Evolutionary conservation across 192 early-diverging fungal species (phyloP).

Genomic region (Backusella parvicylindrica): DNA sequence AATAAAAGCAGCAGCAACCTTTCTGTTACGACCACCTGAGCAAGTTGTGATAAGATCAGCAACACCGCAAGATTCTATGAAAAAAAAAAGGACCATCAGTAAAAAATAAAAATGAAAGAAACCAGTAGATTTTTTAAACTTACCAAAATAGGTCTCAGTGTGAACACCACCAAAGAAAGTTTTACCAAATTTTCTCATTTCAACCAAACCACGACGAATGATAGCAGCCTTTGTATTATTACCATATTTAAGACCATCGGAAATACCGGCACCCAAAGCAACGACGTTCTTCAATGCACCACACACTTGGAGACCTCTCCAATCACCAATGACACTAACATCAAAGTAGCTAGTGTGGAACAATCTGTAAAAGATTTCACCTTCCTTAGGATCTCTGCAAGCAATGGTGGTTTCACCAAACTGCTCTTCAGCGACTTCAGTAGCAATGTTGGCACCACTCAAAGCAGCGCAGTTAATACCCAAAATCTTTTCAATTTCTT

Average conservation of each 20-base stretch:
- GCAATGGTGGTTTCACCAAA: constrained; percentile 96
- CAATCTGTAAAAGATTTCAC: constrained; percentile 60
- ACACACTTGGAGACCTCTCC: constrained; percentile 90
- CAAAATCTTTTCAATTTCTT: constrained; percentile 19
- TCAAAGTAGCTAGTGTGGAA: constrained; percentile 88
- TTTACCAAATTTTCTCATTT: constrained; percentile 90
- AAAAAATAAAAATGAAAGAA: background rate
- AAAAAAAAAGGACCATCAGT: constrained; percentile 48
- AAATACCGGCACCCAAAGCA: constrained; percentile 91
- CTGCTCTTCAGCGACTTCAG: constrained; percentile 87
- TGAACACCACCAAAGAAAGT: constrained; percentile 76
- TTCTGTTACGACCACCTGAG: constrained; percentile 89
- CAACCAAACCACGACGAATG: constrained; percentile 87
- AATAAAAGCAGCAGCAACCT: constrained; percentile 82
- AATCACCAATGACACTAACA: constrained; percentile 78
- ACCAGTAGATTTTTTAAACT: constrained; percentile 10
- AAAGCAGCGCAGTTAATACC: constrained; percentile 19
- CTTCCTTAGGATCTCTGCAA: constrained; percentile 64
- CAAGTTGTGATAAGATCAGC: constrained; percentile 95
- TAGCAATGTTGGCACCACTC: constrained; percentile 70
- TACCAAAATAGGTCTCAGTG: constrained; percentile 92
- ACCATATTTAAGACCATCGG: constrained; percentile 77
- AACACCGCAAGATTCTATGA: constrained; percentile 77
- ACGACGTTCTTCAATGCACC: constrained; percentile 98
- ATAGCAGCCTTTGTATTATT: constrained; percentile 90